Evolutionary conservation across 495 filamentous ascomycete species (phyloP), one percentile per base, ranked within the genome.

Genomic region (Letharia lupina): DNA sequence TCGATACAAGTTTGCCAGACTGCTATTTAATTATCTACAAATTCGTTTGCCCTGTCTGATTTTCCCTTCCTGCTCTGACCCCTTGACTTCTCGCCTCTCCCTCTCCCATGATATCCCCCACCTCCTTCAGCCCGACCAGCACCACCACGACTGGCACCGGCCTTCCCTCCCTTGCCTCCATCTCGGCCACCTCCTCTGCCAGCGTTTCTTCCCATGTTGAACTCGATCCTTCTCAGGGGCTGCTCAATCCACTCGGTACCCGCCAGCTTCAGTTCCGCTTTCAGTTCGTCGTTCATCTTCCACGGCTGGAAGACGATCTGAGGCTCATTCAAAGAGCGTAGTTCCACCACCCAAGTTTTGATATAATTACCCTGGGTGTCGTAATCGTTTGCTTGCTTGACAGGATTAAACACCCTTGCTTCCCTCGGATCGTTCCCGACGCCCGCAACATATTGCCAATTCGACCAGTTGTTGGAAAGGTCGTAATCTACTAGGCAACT

Each of bases 361-460:
- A 90, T 81, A 68, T 90, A 91, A n/a, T 79, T 74, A 23, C 85
- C 89, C 1, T 81, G 72, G 4, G 78, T 76, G 71, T 90, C 88
- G 70, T 91, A 90, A 61, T 91, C 87, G 65, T 85, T 77, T 0
- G 83, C 85, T 41, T 72, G 70, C 58, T 73, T 73, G 20, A 73
- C 76, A 15, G 88, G 87, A 72, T 91, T 91, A 78, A 91, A 90
- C 16, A 87, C 82, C 48, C 87, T 75, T 0, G 80, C 78, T 47
- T 86, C 80, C 41, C 86, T 72, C 1, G 88, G 89, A 70, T 90
- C 88, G 71, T 90, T 91, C 31, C 89, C 89, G 0, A 91, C 87
- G 10, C 89, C 88, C 0, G 87, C 80, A 11, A 84, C 81, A 69
- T 91, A 90, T 74, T 89, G 87, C 89, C 87, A 91, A 70, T 89